phyloP scores from a whole-genome alignment of 2,329 filamentous ascomycete genomes.

The Aspergillus fischeri region DNA sequence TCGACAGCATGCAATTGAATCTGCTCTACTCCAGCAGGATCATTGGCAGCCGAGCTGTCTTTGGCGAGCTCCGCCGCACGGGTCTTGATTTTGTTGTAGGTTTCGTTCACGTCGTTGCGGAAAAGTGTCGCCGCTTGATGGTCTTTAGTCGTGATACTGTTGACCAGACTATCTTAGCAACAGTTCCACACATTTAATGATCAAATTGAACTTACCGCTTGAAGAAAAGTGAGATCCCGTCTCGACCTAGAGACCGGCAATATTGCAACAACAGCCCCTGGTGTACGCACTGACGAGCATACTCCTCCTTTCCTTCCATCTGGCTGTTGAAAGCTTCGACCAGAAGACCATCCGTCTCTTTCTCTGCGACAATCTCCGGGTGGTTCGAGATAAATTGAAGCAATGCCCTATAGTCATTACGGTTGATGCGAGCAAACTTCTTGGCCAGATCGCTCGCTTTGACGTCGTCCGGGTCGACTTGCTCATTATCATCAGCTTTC shows the following conservation, averaged over 20 bases:
- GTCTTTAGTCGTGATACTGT: slow-evolving; percentile 71
- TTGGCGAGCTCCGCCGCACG: slow-evolving; percentile 70
- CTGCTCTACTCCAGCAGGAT: slow-evolving; percentile 73
- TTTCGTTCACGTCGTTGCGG: slow-evolving; percentile 85
- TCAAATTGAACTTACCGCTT: slow-evolving; percentile 56
- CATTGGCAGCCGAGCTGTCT: slow-evolving; percentile 50
- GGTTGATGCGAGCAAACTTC: slow-evolving; percentile 73
- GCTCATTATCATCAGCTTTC: slow-evolving; percentile 51
- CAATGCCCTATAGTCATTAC: slow-evolving; percentile 68
- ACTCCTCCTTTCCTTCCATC: slow-evolving; percentile 70
- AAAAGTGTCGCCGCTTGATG: slow-evolving; percentile 92
- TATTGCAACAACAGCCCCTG: slow-evolving; percentile 91
- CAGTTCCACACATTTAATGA: neutral
- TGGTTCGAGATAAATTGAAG: slow-evolving; percentile 75
- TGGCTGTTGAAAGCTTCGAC: slow-evolving; percentile 89
- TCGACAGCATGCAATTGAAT: slow-evolving; percentile 97
- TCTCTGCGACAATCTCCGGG: slow-evolving; percentile 73
- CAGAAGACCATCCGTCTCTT: slow-evolving; percentile 84
- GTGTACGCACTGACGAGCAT: slow-evolving; percentile 82
- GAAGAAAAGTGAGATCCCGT: slow-evolving; percentile 91
- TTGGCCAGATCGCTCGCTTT: slow-evolving; percentile 74
- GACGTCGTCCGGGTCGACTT: slow-evolving; percentile 66
- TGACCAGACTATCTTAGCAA: slow-evolving; percentile 7
- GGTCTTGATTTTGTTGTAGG: slow-evolving; percentile 75
- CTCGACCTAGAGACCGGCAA: slow-evolving; percentile 80